These are phyloP conservation scores for Tirmania nivea DNA, from an alignment of 495 filamentous ascomycete species.

Conservation along the genomic window DNA sequence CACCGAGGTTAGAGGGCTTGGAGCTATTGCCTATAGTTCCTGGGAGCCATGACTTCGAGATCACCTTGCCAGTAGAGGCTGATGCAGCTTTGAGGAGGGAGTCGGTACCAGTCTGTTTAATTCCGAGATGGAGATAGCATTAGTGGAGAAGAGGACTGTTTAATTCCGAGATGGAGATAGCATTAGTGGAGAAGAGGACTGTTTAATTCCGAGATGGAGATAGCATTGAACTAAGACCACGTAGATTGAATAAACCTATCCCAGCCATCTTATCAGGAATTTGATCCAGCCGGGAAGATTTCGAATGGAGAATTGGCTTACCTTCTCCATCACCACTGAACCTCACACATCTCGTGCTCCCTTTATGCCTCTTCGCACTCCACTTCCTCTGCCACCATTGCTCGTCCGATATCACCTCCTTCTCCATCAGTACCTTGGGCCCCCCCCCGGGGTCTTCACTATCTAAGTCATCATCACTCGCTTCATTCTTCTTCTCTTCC, in stretches of 20 bases:
- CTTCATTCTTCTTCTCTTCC: neutral
- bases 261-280: no score
- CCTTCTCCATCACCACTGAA: constrained; percentile 53
- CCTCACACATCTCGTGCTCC: constrained; percentile 58
- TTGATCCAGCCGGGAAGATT: no score
- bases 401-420: no score
- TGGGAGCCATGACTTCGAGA: constrained; percentile 39
- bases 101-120: constrained; percentile 79
- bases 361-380: constrained; percentile 76
- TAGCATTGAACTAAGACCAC: no score
- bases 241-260: no score
- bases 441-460: no score
- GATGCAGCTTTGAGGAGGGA: constrained; percentile 71
- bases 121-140: no score
- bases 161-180: neutral
- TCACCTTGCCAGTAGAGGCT: constrained; percentile 55
- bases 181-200: no score
- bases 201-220: no score
- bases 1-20: constrained; percentile 18
- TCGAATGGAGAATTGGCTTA: neutral
- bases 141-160: constrained; percentile 51
- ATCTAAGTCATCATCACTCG: no score
- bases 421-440: no score
- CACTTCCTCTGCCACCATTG: constrained; percentile 24
- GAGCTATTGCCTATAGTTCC: constrained; percentile 18